Base-by-base conservation (phyloP, 148 eudicot genomes). In the Persicaria maculosa region DNA sequence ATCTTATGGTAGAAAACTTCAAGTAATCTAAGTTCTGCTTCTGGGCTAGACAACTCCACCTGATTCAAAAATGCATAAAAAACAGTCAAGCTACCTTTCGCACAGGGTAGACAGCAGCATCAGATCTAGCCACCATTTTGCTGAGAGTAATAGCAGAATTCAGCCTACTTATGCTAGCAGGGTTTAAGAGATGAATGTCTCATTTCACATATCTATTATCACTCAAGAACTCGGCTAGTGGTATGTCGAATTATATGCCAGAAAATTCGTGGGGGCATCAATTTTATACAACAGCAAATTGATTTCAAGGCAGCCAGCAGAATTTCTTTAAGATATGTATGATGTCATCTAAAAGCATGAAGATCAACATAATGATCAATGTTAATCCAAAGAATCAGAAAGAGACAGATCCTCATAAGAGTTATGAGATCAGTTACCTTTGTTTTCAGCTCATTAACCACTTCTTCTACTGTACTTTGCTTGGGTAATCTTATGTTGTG, bases 1-100 rank as follows among this genome's bases (percentile, higher is more conserved):
- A 94, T 94, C 86, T 94, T 94, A 83, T 94, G 97, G 73, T 85
- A 85, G 81, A 94, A 92, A 72, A 94, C 96, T 85, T 94, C 97
- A 74, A 94, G 87, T 72, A 94, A 73, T 75, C 98, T 91, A 72
- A 94, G 89, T 77, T 94, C 97, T 12, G 93, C 97, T 77, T 87
- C 83, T 75, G 97, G 93, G 74, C 82, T 88, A 48, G 98, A 94
- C 85, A 94, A 80, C 61, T 90, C 97, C 70, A 86, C 98, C 98
- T 94, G 83, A 36, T 25, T 62, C 17, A 12, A 11, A 64, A 31
- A 64, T 64, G 69, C 45, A 64, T 6, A 31, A 36, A 64, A 31
- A 64, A 11, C 17, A 64, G 69, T 64, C 69, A 64, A 64, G 69
- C 69, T 64, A 64, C 69, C 40, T 64, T 64, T 64, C 9, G 69